A percentile compares a stretch with the other conserved stretches of the same genome.
Conservation (phyloP, 2,329 filamentous ascomycete genomes). For the Microsporum ferrugineum region DNA sequence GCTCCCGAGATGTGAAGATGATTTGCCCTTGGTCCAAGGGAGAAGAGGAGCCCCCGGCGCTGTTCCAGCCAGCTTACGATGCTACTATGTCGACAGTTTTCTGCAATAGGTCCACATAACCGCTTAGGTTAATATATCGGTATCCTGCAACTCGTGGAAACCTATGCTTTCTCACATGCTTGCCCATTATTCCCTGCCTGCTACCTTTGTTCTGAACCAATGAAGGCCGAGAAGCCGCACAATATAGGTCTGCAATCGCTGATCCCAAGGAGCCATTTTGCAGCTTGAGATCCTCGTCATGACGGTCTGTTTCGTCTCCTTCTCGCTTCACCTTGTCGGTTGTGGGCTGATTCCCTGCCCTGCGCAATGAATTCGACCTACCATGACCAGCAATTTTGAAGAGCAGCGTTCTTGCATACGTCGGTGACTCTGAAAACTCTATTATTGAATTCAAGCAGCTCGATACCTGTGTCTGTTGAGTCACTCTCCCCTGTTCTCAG, state of each 20-base stretch:
- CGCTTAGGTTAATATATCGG: neutral
- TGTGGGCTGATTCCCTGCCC: neutral
- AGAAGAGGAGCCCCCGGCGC: neutral
- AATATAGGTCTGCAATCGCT: neutral
- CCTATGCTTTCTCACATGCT: neutral
- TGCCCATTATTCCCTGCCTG: neutral
- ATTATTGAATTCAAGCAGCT: neutral
- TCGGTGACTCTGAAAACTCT: neutral
- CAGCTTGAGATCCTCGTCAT: neutral
- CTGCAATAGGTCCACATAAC: conserved; percentile 1
- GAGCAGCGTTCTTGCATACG: neutral
- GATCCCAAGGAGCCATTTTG: neutral
- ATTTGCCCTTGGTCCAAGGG: neutral
- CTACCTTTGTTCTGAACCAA: neutral
- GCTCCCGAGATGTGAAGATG: neutral
- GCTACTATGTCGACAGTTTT: neutral
- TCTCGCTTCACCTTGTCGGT: neutral
- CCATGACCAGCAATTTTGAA: neutral
- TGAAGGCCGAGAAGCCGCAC: neutral
- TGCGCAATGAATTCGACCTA: neutral
- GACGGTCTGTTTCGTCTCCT: neutral
- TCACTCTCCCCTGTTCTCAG: neutral
- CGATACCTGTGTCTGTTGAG: neutral
- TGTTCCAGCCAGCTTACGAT: neutral
- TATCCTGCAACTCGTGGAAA: neutral